phyloP scores from a whole-genome alignment of 1,284 basidiomycete species.

The Pseudomicrostroma phylloplanum region DNA sequence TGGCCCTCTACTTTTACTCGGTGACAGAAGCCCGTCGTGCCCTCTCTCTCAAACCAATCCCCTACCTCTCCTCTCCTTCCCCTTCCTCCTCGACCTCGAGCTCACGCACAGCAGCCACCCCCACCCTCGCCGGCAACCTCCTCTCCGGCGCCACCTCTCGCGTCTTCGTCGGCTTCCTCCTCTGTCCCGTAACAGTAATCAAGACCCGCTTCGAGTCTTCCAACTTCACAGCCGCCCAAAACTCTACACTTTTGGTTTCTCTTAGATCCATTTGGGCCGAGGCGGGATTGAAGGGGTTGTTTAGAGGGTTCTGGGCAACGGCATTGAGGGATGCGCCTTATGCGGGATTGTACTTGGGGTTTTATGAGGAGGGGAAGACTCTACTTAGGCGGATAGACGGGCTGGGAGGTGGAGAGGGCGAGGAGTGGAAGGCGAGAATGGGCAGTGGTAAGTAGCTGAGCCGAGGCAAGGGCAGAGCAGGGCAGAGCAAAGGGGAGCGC shows the following conservation, averaged over 20 bases:
- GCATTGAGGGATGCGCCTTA: conserved; percentile 91
- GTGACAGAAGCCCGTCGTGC: conserved; percentile 38
- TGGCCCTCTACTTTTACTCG: conserved; percentile 49
- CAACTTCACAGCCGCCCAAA: conserved; percentile 36
- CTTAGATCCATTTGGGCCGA: conserved; percentile 57
- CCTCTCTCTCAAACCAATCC: conserved; percentile 31
- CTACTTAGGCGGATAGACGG: conserved; percentile 16
- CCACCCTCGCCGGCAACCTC: conserved; percentile 76
- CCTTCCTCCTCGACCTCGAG: conserved; percentile 24
- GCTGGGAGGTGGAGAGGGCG: neutral
- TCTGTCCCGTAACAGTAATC: conserved; percentile 89
- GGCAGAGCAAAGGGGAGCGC: too few relatives aligned
- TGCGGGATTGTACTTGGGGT: conserved; percentile 83
- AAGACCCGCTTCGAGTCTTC: conserved; percentile 79
- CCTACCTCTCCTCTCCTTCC: conserved; percentile 30
- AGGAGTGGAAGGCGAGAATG: neutral
- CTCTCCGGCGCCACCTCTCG: conserved; percentile 80
- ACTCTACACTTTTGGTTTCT: conserved; percentile 31
- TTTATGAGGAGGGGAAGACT: conserved; percentile 60
- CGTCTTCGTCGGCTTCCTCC: conserved; percentile 73
- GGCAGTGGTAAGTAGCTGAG: neutral
- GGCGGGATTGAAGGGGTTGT: conserved; percentile 70
- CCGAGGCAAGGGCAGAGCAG: too few relatives aligned
- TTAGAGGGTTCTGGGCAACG: conserved; percentile 82
- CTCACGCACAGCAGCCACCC: conserved; percentile 53